Conservation (phyloP, 2,329 filamentous ascomycete species). For the Dothideomycetes sp. region DNA sequence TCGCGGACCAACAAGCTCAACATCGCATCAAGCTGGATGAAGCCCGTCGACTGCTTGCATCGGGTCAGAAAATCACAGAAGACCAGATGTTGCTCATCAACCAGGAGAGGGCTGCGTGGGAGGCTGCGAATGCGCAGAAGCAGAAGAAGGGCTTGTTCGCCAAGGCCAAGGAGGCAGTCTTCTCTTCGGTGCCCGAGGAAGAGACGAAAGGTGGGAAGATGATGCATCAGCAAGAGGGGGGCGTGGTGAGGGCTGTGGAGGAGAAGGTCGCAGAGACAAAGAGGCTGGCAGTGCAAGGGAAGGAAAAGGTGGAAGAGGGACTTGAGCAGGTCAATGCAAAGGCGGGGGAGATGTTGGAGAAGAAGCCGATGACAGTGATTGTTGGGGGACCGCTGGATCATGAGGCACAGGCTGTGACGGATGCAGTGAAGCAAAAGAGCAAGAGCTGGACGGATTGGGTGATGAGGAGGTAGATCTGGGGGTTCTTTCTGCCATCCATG, state of each 20-base stretch:
- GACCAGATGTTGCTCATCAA: conserved; percentile 42
- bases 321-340: conserved; percentile 9
- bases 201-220: conserved; percentile 26
- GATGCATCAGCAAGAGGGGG: conserved; percentile 15
- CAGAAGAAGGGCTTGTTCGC: conserved; percentile 25
- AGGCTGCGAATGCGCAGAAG: conserved; percentile 34
- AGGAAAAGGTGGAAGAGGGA: conserved; percentile 16
- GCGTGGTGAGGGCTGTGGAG: conserved; percentile 22
- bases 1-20: conserved; percentile 40
- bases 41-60: conserved; percentile 33
- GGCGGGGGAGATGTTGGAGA: conserved; percentile 1
- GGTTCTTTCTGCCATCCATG: neutral
- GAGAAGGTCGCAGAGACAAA: conserved; percentile 13
- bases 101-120: conserved; percentile 52
- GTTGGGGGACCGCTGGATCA: conserved; percentile 35
- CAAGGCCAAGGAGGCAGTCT: conserved; percentile 21
- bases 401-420: conserved; percentile 28
- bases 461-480: conserved; percentile 21
- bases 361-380: conserved; percentile 9
- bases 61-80: conserved; percentile 19
- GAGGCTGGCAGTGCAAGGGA: conserved; percentile 16
- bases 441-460: conserved; percentile 37
- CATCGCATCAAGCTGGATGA: conserved; percentile 29
- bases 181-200: conserved; percentile 22
- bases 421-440: conserved; percentile 24